Evolutionary conservation across 441 rosid species (phyloP).

Genomic region (Theobroma grandiflorum): DNA sequence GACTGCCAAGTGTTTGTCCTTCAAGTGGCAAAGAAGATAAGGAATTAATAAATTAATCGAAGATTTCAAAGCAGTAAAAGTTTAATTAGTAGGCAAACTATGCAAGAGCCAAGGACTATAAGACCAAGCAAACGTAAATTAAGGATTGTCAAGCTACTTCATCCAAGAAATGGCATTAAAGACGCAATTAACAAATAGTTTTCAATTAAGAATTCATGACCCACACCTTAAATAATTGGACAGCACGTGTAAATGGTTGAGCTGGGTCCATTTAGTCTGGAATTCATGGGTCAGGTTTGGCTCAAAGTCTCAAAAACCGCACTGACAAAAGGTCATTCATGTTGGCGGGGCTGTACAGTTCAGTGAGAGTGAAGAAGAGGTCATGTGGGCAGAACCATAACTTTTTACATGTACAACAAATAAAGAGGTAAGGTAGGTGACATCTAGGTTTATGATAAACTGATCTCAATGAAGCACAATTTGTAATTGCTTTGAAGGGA

Average conservation of each 20-base stretch:
- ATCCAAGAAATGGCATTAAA: neutral
- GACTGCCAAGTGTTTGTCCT: neutral
- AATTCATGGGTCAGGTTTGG: conserved; percentile 20
- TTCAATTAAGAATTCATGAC: neutral
- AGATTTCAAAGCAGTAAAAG: neutral
- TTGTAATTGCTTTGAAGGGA: conserved; percentile 36
- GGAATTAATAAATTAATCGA: neutral
- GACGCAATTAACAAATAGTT: neutral
- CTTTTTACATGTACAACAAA: neutral
- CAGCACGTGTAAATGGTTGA: conserved; percentile 17
- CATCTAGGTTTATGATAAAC: conserved; percentile 18
- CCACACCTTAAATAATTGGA: neutral
- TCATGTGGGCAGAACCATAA: conserved; percentile 1
- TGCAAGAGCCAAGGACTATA: neutral
- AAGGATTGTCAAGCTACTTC: neutral
- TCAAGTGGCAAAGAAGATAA: neutral
- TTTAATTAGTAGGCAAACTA: neutral
- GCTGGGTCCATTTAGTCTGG: conserved; percentile 22
- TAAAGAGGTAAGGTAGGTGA: neutral
- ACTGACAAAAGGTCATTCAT: neutral
- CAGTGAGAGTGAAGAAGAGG: neutral
- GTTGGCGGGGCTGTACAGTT: neutral
- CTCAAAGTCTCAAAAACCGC: neutral
- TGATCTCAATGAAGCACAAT: neutral
- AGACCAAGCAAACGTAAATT: neutral